Conservation (phyloP, 2,329 filamentous ascomycete genomes). For the Stemphylium beticola region DNA sequence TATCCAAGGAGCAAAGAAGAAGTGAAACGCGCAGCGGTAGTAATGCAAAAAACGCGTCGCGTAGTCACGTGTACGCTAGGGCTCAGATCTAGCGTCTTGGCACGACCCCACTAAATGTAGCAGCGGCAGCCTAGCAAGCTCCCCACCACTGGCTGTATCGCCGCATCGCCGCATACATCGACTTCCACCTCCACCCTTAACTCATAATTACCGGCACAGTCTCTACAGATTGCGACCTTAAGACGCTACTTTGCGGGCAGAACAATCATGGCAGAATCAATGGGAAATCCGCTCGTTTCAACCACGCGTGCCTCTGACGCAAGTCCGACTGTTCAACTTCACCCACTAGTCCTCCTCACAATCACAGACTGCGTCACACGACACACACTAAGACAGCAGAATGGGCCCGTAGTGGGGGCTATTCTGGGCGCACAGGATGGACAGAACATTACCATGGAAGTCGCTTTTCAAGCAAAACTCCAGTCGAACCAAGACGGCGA, state of each 20-base stretch:
- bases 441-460: slow-evolving; percentile 86
- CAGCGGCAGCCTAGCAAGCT: slow-evolving; percentile 21
- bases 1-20: not conserved
- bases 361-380: slow-evolving; percentile 97
- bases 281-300: slow-evolving; percentile 53
- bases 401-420: slow-evolving; percentile 80
- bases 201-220: not conserved
- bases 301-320: slow-evolving; percentile 65
- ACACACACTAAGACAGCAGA: slow-evolving; percentile 77
- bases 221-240: not conserved
- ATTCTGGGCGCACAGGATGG: slow-evolving; percentile 93
- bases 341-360: slow-evolving; percentile 92
- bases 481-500: slow-evolving; percentile 58
- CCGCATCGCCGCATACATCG: slow-evolving; percentile 2
- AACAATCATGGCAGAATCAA: slow-evolving; percentile 44
- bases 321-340: slow-evolving; percentile 79
- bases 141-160: slow-evolving; percentile 13
- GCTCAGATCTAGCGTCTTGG: slow-evolving; percentile 10
- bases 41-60: slow-evolving; percentile 5
- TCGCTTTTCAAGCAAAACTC: slow-evolving; percentile 82
- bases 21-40: not conserved
- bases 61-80: slow-evolving; percentile 7
- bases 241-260: not conserved
- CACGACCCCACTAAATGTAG: slow-evolving; percentile 13
- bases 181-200: not conserved